Evolutionary conservation across 495 filamentous ascomycete species (phyloP), one percentile per base, ranked within the genome.

Genomic region (Cryomyces minteri): DNA sequence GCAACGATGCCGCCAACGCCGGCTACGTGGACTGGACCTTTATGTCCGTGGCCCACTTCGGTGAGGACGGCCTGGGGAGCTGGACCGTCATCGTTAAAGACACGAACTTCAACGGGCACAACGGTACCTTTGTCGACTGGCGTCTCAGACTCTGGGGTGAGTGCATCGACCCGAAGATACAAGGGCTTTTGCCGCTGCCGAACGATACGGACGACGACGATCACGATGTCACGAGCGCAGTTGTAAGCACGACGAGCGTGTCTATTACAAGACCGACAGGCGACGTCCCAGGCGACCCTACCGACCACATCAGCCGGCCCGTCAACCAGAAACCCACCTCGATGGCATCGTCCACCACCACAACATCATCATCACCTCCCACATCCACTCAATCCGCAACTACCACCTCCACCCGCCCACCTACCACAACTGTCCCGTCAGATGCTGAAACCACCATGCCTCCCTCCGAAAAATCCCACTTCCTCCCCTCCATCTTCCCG

Each of bases 11-110:
- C 0, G 70, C 66, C 37, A 53, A 60, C 1, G 60, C 59, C 36
- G 90, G 90, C n/a, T 98, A 96, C 56, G 67, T 76, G 34, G 85
- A 98, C 64, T 98, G 90, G 90, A 94, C 90, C 1, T 98, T 98
- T 51, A 96, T 96, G 90, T 85, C 76, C 47, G 92, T 98, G 41
- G 86, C 77, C 54, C 92, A 98, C 59, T 98, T 86, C 85, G 92
- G 88, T 42, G 90, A 96, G 65, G 72, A 75, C 40, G 85, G 87
- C 39, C 60, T 84, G 47, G 90, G 90, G 14, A 82, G 69, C 18
- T 98, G 90, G 90, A 88, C 80, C 1, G 71, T 98, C 46, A 67
- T 94, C 32, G 80, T 95, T 48, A 92, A 87, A 57, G 90, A 98
- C 57, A 80, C 81, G 18, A 59, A 71, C 7, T 77, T 80, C 36